A percentile compares a stretch with the other conserved stretches of the same genome.
These are phyloP conservation scores for Cryptococcus sp. DNA, from an alignment of 1,284 basidiomycete species.

Conservation along the genomic window DNA sequence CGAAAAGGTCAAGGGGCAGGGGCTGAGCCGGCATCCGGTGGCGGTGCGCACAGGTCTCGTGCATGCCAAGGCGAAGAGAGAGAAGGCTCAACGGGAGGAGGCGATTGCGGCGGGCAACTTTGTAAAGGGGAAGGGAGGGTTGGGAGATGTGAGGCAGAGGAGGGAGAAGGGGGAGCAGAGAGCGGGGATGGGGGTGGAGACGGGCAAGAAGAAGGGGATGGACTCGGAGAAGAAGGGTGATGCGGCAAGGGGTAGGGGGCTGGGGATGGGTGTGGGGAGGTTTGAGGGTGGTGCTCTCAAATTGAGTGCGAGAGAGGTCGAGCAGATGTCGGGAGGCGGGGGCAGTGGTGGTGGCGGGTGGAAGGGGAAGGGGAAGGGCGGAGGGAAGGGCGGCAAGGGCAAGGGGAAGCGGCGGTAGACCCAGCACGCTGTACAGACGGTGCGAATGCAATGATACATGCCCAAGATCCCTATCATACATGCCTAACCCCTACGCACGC, in stretches of 20 bases:
- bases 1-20: constrained; percentile 8
- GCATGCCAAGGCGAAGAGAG: constrained; percentile 32
- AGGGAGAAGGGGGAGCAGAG: constrained; percentile 15
- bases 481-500: neutral
- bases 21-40: constrained; percentile 36
- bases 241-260: constrained; percentile 36
- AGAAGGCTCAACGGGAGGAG: constrained; percentile 30
- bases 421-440: neutral
- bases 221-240: constrained; percentile 28
- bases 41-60: constrained; percentile 43
- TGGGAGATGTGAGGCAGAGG: constrained; percentile 36
- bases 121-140: constrained; percentile 41
- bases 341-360: constrained; percentile 17
- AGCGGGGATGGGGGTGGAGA: constrained; percentile 27
- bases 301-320: constrained; percentile 43
- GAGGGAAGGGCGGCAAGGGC: constrained; percentile 12
- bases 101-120: constrained; percentile 39
- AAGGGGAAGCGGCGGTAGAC: neutral
- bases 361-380: constrained; percentile 7
- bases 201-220: constrained; percentile 47
- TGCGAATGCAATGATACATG: neutral
- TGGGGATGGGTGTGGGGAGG: constrained; percentile 48
- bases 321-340: constrained; percentile 21
- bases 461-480: neutral
- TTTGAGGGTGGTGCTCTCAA: constrained; percentile 46